Percentiles rank a stretch among this genome's conserved stretches.
phyloP scores from a whole-genome alignment of 2,329 filamentous ascomycete genomes.

The Sporothrix curviconia region DNA sequence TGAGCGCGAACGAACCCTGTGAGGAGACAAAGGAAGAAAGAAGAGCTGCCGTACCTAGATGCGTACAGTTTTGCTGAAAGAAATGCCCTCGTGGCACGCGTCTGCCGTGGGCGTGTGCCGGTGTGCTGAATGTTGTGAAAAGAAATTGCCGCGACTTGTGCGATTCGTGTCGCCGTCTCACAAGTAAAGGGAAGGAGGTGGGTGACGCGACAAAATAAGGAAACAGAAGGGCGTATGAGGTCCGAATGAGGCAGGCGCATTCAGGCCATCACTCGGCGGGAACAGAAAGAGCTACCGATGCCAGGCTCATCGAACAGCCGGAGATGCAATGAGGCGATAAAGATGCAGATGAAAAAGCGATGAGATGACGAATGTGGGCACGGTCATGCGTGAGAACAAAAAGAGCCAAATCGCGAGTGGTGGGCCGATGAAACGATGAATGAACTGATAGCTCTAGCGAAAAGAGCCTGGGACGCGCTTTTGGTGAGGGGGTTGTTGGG shows the following conservation, averaged over 20 bases:
- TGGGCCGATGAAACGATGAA: not conserved
- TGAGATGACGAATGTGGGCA: not conserved
- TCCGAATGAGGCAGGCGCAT: constrained; percentile 2
- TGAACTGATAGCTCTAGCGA: not conserved
- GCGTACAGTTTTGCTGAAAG: not conserved
- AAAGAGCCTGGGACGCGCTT: not conserved
- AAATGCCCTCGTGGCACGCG: not conserved
- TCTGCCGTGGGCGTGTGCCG: not conserved
- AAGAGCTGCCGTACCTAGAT: not conserved
- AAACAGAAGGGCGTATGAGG: not conserved
- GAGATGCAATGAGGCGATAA: not conserved
- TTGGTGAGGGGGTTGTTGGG: constrained; percentile 1
- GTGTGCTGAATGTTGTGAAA: not conserved
- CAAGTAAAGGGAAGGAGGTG: too few relatives aligned
- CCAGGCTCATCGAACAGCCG: not conserved
- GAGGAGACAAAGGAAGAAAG: not conserved
- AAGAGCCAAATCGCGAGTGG: not conserved
- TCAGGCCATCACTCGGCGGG: not conserved
- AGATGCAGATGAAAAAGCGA: not conserved
- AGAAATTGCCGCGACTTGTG: not conserved
- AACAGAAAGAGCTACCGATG: not conserved
- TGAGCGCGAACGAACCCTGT: not conserved
- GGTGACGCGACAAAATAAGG: constrained; percentile 6
- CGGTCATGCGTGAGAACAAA: not conserved
- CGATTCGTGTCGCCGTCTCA: not conserved